Evolutionary conservation across 768 basidiomycete genomes (phyloP).

Genomic region (Ephemerocybe angulata): DNA sequence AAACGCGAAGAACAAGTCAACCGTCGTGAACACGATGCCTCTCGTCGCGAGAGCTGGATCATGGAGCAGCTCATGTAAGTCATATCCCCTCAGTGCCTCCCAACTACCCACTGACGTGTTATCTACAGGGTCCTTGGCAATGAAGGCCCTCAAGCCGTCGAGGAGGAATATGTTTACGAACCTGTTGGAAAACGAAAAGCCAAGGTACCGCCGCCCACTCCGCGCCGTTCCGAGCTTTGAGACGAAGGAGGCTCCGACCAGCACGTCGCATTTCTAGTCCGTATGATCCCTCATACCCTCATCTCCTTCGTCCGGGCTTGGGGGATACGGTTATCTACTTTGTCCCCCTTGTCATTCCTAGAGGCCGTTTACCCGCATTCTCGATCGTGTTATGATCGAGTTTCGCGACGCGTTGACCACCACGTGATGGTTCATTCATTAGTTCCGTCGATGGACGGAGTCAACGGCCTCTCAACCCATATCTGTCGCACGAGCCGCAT

Average conservation of each 20-base stretch:
- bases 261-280: slow-evolving; percentile 53
- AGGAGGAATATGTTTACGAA: slow-evolving; percentile 82
- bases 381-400: slow-evolving; percentile 34
- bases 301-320: slow-evolving; percentile 89
- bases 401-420: slow-evolving; percentile 26
- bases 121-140: slow-evolving; percentile 61
- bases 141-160: slow-evolving; percentile 59
- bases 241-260: slow-evolving; percentile 76
- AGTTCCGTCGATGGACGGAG: slow-evolving; percentile 32
- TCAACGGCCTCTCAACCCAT: slow-evolving; percentile 27
- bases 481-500: slow-evolving; percentile 11
- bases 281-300: slow-evolving; percentile 55
- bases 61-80: slow-evolving; percentile 90
- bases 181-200: slow-evolving; percentile 63
- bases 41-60: slow-evolving; percentile 85
- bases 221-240: slow-evolving; percentile 91
- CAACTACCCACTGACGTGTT: not conserved
- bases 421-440: slow-evolving; percentile 38
- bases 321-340: slow-evolving; percentile 73
- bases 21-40: slow-evolving; percentile 81
- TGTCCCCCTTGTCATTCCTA: slow-evolving; percentile 67
- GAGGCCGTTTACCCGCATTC: slow-evolving; percentile 37
- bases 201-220: slow-evolving; percentile 86
- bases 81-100: not conserved
- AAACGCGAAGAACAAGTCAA: slow-evolving; percentile 84